phyloP scores from a whole-genome alignment of 148 eudicot species.

The Silene conica region DNA sequence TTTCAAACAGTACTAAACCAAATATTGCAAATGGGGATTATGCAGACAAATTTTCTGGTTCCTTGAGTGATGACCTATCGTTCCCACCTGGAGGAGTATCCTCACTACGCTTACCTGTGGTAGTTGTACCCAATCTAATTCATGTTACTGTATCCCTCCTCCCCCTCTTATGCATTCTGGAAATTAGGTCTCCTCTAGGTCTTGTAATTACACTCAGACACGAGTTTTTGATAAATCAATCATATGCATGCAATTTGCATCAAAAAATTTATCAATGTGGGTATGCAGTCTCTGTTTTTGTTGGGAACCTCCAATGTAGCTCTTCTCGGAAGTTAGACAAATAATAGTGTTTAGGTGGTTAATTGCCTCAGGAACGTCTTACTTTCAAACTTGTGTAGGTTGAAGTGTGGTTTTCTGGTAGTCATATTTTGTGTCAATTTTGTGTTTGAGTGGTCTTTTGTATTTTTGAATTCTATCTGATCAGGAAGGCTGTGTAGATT shows the following conservation, averaged over 20 bases:
- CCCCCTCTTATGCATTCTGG: not conserved
- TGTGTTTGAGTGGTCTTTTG: not conserved
- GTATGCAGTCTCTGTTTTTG: not conserved
- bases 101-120: conserved; percentile 68
- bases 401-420: not conserved
- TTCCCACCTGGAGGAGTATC: conserved; percentile 45
- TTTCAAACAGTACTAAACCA: conserved; percentile 31
- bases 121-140: conserved; percentile 44
- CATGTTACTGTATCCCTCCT: not conserved
- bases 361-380: not conserved
- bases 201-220: not conserved
- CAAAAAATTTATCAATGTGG: not conserved
- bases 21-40: conserved; percentile 52
- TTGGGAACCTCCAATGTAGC: not conserved
- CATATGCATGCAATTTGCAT: not conserved
- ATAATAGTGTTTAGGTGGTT: not conserved
- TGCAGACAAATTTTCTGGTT: conserved; percentile 33
- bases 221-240: conserved; percentile 1
- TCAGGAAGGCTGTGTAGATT: not conserved
- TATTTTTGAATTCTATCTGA: not conserved
- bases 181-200: not conserved
- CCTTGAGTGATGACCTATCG: conserved; percentile 34
- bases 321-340: not conserved
- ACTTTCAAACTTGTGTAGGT: not conserved
- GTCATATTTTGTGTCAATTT: not conserved